These are phyloP conservation scores for Xylariaceae sp. DNA, from an alignment of 2,329 filamentous ascomycete genomes.

Conservation along the genomic window DNA sequence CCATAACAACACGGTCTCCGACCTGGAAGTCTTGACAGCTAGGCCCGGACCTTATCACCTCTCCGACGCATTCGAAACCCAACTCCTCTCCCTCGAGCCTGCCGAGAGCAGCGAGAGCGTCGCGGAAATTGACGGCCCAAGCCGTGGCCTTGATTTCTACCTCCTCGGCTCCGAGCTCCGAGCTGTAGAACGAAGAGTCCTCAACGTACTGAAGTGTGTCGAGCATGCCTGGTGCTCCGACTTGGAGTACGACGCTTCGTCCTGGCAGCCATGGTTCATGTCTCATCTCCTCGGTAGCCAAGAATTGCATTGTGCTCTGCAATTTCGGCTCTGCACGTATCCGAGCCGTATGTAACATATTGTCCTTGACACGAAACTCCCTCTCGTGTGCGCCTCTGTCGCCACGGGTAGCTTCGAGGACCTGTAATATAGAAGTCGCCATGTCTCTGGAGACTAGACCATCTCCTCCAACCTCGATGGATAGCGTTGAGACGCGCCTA, in stretches of 20 bases:
- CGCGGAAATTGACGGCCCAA: constrained; percentile 7
- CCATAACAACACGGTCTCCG: neutral
- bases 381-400: neutral
- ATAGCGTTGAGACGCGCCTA: neutral
- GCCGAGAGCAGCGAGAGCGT: constrained; percentile 5
- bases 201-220: constrained; percentile 12
- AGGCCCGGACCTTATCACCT: constrained; percentile 1
- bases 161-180: constrained; percentile 5
- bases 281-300: neutral
- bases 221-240: constrained; percentile 7
- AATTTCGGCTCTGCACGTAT: neutral
- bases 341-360: too few relatives aligned
- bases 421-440: neutral
- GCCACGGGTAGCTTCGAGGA: neutral
- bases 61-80: constrained; percentile 7
- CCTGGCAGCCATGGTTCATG: constrained; percentile 3
- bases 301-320: neutral
- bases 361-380: too few relatives aligned
- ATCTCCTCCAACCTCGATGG: neutral
- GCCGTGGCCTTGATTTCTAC: constrained; percentile 11
- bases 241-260: constrained; percentile 3
- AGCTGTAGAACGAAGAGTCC: neutral
- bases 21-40: neutral
- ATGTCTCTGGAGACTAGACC: neutral
- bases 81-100: neutral